Conservation (phyloP, 345 rosid species). For the Durio zibethinus region DNA sequence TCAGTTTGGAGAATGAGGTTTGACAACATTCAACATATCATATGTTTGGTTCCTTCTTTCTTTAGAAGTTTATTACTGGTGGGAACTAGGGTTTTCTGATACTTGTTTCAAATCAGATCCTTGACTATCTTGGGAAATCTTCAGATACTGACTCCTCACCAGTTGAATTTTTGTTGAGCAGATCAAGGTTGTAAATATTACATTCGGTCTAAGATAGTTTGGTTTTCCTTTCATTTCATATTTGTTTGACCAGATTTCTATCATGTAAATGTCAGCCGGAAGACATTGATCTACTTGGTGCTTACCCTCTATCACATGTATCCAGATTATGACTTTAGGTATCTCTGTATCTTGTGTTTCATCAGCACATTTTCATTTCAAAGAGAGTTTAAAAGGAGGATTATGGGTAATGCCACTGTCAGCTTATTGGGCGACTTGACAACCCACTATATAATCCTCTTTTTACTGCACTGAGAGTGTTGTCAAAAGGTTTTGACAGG, state of each 20-base stretch:
- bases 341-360: slow-evolving; percentile 31
- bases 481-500: slow-evolving; percentile 97
- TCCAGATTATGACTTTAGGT: slow-evolving; percentile 99
- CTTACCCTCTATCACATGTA: slow-evolving; percentile 87
- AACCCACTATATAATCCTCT: slow-evolving; percentile 79
- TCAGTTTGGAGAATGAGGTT: slow-evolving; percentile 95
- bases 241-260: slow-evolving; percentile 31
- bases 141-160: slow-evolving; percentile 77
- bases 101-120: slow-evolving; percentile 50
- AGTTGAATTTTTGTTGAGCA: slow-evolving; percentile 68
- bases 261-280: slow-evolving; percentile 66
- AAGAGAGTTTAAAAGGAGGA: slow-evolving; percentile 46
- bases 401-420: slow-evolving; percentile 98
- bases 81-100: background rate
- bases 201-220: slow-evolving; percentile 5
- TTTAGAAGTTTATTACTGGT: background rate
- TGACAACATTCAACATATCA: background rate
- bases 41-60: background rate
- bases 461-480: slow-evolving; percentile 75
- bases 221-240: background rate
- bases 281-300: slow-evolving; percentile 91
- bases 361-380: background rate
- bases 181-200: slow-evolving; percentile 69
- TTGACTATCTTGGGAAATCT: slow-evolving; percentile 81
- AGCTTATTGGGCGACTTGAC: slow-evolving; percentile 94